phyloP scores from a whole-genome alignment of 305 asterid genomes.

The Fraxinus sp. region DNA sequence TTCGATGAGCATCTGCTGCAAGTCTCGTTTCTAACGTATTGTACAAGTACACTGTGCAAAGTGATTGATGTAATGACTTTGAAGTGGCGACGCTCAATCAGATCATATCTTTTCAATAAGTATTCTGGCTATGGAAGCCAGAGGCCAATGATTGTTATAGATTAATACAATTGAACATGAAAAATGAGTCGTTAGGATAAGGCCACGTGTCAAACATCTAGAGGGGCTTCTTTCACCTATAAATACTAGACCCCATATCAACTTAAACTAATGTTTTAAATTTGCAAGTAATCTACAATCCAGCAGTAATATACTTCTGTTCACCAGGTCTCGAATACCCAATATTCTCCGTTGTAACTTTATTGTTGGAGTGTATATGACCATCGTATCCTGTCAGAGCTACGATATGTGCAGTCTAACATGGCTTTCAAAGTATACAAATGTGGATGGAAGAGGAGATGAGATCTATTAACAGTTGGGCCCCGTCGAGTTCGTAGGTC shows the following conservation, averaged over 20 bases:
- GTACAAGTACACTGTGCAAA: neutral
- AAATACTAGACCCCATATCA: neutral
- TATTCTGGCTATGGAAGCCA: neutral
- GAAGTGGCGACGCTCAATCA: neutral
- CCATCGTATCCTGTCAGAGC: neutral
- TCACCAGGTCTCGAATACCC: neutral
- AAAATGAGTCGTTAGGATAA: neutral
- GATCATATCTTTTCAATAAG: neutral
- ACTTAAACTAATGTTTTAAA: neutral
- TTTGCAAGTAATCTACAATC: neutral
- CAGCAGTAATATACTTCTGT: neutral
- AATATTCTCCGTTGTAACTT: neutral
- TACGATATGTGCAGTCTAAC: neutral
- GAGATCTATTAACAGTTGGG: neutral
- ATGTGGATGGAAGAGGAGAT: neutral
- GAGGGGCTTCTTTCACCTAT: neutral
- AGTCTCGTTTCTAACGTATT: neutral
- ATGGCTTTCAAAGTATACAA: neutral
- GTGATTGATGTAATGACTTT: neutral
- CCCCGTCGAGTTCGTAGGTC: neutral
- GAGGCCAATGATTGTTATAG: neutral
- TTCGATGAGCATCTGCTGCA: neutral
- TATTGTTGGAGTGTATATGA: neutral
- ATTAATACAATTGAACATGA: neutral
- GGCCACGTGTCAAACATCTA: neutral